A percentile compares a stretch with the other conserved stretches of the same genome.
Evolutionary conservation across 2,329 filamentous ascomycete species (phyloP).

Genomic region (Diaporthe eres): DNA sequence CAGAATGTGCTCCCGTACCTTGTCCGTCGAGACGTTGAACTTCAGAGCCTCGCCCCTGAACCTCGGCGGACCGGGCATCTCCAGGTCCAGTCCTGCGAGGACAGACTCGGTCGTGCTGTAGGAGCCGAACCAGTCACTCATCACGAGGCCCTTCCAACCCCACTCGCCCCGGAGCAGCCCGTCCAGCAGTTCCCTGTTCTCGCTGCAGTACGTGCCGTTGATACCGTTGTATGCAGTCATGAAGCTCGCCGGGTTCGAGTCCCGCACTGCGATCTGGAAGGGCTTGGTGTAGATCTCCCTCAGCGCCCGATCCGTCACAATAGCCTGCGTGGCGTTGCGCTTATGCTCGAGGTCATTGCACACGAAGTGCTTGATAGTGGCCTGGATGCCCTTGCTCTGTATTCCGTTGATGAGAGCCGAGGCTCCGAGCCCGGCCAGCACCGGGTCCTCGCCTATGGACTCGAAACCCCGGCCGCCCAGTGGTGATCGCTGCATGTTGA

Average conservation of each 20-base stretch:
- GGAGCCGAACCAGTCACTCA: conserved; percentile 73
- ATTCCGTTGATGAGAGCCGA: conserved; percentile 68
- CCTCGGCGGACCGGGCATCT: conserved; percentile 71
- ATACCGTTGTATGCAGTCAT: conserved; percentile 74
- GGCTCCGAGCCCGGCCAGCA: conserved; percentile 68
- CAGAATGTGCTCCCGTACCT: conserved; percentile 67
- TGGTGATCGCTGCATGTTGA: conserved; percentile 74
- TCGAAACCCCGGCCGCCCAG: conserved; percentile 73
- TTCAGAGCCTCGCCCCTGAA: conserved; percentile 66
- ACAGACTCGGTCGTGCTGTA: conserved; percentile 67
- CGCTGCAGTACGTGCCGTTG: conserved; percentile 69
- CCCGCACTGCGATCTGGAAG: conserved; percentile 69
- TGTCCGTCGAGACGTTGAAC: conserved; percentile 68
- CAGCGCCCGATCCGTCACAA: conserved; percentile 68
- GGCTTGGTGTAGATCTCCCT: conserved; percentile 72
- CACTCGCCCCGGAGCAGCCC: conserved; percentile 68
- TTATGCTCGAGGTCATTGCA: conserved; percentile 74
- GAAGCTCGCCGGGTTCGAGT: conserved; percentile 65
- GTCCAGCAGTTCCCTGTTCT: conserved; percentile 65
- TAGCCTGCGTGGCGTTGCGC: conserved; percentile 68
- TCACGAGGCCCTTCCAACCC: conserved; percentile 70
- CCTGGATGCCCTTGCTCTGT: conserved; percentile 68
- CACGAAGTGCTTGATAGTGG: conserved; percentile 73
- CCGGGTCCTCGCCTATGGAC: conserved; percentile 70
- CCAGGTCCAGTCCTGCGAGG: conserved; percentile 68